These are phyloP conservation scores for Phaseolus lunatus DNA, from an alignment of 306 rosid species.

Conservation along the genomic window DNA sequence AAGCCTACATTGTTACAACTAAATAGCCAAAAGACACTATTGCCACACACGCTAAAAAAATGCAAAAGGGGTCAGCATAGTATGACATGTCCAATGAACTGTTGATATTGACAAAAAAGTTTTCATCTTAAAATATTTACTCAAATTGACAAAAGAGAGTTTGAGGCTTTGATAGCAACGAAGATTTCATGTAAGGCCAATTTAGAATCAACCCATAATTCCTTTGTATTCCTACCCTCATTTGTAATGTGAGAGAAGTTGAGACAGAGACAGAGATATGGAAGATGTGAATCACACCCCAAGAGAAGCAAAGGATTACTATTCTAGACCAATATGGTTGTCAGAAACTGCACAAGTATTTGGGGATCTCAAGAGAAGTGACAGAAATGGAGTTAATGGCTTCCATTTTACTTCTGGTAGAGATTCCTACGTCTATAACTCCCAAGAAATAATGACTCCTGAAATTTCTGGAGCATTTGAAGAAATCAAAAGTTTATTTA, in stretches of 20 bases:
- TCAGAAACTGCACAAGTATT: conserved; percentile 53
- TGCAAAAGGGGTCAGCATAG: conserved; percentile 20
- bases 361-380: conserved; percentile 43
- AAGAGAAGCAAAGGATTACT: conserved; percentile 53
- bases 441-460: conserved; percentile 53
- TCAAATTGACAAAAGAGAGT: conserved; percentile 56
- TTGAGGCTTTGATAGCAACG: conserved; percentile 63
- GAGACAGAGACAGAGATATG: conserved; percentile 49
- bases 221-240: conserved; percentile 48
- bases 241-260: conserved; percentile 40
- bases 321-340: conserved; percentile 46
- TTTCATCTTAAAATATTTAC: conserved; percentile 6
- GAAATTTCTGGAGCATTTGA: conserved; percentile 62
- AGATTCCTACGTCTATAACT: conserved; percentile 46
- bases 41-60: neutral
- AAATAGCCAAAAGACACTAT: neutral
- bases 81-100: conserved; percentile 56
- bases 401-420: conserved; percentile 58
- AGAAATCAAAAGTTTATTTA: conserved; percentile 25
- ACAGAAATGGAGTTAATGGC: conserved; percentile 49
- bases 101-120: conserved; percentile 57
- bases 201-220: conserved; percentile 42
- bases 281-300: conserved; percentile 52
- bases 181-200: conserved; percentile 49
- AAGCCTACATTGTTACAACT: conserved; percentile 11